Evolutionary conservation across 2,329 filamentous ascomycete genomes (phyloP).

Genomic region (Hypoxylon sp.): DNA sequence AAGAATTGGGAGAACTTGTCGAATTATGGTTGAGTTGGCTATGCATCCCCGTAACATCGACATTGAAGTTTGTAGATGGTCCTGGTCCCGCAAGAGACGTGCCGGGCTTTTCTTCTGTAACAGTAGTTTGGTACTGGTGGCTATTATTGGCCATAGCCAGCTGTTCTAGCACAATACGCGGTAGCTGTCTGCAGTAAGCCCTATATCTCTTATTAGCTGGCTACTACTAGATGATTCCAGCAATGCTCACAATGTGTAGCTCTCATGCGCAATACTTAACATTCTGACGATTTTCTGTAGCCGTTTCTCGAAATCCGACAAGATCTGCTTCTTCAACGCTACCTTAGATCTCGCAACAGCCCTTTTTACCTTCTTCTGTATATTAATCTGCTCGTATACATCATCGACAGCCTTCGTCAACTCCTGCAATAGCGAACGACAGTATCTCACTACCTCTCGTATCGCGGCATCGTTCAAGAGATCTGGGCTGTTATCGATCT

Average conservation of each 20-base stretch:
- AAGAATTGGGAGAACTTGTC: not conserved
- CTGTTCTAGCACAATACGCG: not conserved
- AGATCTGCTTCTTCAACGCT: not conserved
- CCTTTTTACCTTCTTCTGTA: not conserved
- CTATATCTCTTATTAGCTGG: not conserved
- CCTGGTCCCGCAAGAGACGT: not conserved
- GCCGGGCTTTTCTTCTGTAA: not conserved
- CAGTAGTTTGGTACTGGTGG: not conserved
- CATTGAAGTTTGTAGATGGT: not conserved
- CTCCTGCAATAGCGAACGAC: not conserved
- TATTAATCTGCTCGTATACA: not conserved
- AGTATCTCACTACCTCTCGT: not conserved
- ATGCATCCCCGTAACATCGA: not conserved
- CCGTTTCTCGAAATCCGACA: not conserved
- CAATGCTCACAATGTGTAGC: not conserved
- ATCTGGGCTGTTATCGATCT: not conserved
- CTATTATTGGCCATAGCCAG: not conserved
- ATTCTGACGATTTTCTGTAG: not conserved
- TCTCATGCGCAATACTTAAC: not conserved
- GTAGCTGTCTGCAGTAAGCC: not conserved
- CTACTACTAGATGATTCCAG: not conserved
- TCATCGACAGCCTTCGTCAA: slow-evolving; percentile 1
- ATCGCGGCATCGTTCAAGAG: not conserved
- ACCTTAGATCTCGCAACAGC: not conserved
- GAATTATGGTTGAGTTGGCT: not conserved